phyloP scores from a whole-genome alignment of 176 grass and related monocot genomes.

The Ensete ventricosum region DNA sequence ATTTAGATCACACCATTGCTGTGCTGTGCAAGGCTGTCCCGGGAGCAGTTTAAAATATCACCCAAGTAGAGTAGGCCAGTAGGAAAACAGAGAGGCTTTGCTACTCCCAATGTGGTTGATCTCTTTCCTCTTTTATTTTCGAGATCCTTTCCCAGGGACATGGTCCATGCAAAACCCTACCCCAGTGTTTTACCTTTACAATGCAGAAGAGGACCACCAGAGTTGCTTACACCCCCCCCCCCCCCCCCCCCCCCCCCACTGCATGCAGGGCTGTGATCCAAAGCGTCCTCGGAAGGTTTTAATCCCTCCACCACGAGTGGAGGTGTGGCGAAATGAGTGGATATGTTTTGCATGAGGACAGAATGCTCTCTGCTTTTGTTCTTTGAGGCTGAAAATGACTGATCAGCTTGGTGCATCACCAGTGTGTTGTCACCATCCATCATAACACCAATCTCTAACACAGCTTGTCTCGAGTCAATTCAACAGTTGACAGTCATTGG shows the following conservation, averaged over 20 bases:
- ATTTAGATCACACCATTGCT: too few relatives aligned
- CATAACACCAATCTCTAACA: not conserved
- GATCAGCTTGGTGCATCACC: slow-evolving; percentile 1
- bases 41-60: too few relatives aligned
- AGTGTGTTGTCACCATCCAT: not conserved
- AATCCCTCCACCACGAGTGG: not conserved
- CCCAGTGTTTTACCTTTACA: not conserved
- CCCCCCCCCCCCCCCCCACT: not conserved
- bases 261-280: not conserved
- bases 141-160: not conserved
- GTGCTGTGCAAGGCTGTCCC: too few relatives aligned
- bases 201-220: not conserved
- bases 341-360: not conserved
- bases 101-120: too few relatives aligned
- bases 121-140: too few relatives aligned
- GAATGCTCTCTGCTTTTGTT: not conserved
- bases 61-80: too few relatives aligned
- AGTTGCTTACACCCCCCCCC: too few relatives aligned
- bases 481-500: not conserved
- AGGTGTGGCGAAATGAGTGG: too few relatives aligned
- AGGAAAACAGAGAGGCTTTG: too few relatives aligned
- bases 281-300: not conserved
- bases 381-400: not conserved
- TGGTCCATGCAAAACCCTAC: not conserved
- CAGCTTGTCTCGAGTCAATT: not conserved